Conservation (phyloP, 371 early-diverging fungal genomes). For the Syncephalastrum racemosum region DNA sequence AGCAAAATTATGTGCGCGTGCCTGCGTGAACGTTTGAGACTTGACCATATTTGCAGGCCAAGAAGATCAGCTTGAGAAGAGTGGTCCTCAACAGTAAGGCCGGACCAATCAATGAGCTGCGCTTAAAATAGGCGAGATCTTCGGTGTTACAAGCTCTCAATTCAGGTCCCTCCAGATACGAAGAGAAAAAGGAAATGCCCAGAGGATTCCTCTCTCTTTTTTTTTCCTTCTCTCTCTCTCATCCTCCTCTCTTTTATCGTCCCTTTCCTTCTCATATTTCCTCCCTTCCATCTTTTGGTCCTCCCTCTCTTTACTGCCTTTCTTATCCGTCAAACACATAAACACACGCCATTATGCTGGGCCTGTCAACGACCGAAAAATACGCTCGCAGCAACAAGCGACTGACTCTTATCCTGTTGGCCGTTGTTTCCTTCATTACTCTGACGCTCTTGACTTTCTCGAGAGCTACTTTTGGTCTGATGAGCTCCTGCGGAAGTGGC, state of each 20-base stretch:
- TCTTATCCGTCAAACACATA: not conserved
- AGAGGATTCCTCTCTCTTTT: constrained; percentile 1
- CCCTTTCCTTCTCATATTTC: constrained; percentile 5
- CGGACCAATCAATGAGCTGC: too few relatives aligned
- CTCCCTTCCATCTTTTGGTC: not conserved
- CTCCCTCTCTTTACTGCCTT: constrained; percentile 2
- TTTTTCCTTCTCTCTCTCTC: constrained; percentile 9
- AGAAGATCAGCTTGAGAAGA: too few relatives aligned
- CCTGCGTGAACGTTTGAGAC: too few relatives aligned
- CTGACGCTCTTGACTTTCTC: constrained; percentile 36
- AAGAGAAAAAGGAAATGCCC: too few relatives aligned
- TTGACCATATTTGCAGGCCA: too few relatives aligned
- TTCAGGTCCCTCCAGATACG: too few relatives aligned
- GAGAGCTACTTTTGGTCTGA: constrained; percentile 21
- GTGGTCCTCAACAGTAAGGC: too few relatives aligned
- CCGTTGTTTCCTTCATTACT: constrained; percentile 29
- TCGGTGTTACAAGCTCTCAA: too few relatives aligned
- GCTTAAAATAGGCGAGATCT: too few relatives aligned
- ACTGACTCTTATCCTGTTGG: constrained; percentile 23
- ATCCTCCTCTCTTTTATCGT: not conserved
- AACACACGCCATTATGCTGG: constrained; percentile 8
- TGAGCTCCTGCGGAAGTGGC: constrained; percentile 21
- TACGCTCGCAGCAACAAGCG: constrained; percentile 35
- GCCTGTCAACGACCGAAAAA: constrained; percentile 27
- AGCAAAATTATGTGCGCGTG: too few relatives aligned